Conservation (phyloP, 192 early-diverging fungal genomes). For the Entomortierella beljakovae region DNA sequence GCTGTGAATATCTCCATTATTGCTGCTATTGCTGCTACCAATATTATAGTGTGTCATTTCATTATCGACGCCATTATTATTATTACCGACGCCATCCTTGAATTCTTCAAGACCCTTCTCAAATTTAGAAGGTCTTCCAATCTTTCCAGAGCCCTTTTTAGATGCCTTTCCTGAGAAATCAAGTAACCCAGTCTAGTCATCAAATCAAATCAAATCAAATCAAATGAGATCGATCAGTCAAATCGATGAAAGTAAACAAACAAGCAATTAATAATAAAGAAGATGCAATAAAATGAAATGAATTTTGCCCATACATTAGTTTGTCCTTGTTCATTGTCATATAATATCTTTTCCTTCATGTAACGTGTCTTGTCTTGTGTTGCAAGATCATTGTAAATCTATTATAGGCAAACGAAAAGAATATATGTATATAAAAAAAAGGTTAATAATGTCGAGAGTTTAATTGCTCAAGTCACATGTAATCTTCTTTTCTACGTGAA, state of each 20-base stretch:
- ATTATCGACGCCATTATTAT: background rate
- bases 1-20: background rate
- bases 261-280: background rate
- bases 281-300: background rate
- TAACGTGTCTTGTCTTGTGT: slow-evolving; percentile 38
- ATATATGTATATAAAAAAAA: background rate
- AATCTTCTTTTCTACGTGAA: background rate
- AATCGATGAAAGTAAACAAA: background rate
- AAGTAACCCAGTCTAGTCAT: slow-evolving; percentile 1
- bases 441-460: no score
- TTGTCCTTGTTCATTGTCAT: slow-evolving; percentile 30
- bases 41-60: background rate
- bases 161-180: background rate
- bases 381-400: slow-evolving; percentile 53
- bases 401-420: background rate
- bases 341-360: slow-evolving; percentile 30
- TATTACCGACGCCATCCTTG: background rate
- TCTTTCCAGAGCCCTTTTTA: slow-evolving; percentile 20
- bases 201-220: background rate
- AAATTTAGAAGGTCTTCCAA: slow-evolving; percentile 25
- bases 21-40: slow-evolving; percentile 16
- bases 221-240: no score
- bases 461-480: no score
- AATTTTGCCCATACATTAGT: slow-evolving; percentile 4
- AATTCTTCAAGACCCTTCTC: background rate